Conservation (phyloP, 139 green algal genomes). For the Chlamydomonas sp. region DNA sequence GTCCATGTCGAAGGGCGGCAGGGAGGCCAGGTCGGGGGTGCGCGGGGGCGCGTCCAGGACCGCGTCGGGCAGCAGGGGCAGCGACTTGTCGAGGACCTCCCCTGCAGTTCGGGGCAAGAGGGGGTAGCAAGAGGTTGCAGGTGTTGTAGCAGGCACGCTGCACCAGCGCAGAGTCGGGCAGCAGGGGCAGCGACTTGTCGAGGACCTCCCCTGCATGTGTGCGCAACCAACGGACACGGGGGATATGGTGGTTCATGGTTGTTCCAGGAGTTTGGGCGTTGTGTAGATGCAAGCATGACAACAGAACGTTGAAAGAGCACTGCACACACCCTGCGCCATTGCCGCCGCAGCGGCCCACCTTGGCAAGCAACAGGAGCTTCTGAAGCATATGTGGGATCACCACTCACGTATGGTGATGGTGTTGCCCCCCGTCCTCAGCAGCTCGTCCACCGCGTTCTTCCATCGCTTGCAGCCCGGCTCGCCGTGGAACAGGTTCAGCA, state of each 20-base stretch:
- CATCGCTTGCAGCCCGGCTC: conserved; percentile 70
- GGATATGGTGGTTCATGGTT: too few species aligned
- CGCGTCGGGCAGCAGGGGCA: conserved; percentile 38
- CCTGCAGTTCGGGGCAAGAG: neutral
- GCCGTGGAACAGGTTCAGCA: conserved; percentile 88
- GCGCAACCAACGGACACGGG: too few species aligned
- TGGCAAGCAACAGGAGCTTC: neutral
- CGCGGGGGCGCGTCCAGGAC: conserved; percentile 47
- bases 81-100: conserved; percentile 45
- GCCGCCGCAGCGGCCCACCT: too few species aligned
- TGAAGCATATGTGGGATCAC: neutral
- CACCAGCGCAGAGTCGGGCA: neutral
- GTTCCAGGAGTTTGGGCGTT: too few species aligned
- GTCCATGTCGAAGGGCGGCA: conserved; percentile 19
- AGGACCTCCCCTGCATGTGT: neutral
- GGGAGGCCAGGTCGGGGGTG: conserved; percentile 8
- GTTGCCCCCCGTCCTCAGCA: conserved; percentile 40
- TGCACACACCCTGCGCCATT: too few species aligned
- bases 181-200: neutral
- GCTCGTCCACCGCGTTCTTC: conserved; percentile 63
- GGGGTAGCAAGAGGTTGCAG: neutral
- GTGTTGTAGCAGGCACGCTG: neutral
- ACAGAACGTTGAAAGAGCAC: too few species aligned
- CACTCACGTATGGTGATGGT: neutral
- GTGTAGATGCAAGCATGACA: too few species aligned